These are phyloP conservation scores for Termitomyces sp. DNA, from an alignment of 768 basidiomycete genomes.

Conservation along the genomic window DNA sequence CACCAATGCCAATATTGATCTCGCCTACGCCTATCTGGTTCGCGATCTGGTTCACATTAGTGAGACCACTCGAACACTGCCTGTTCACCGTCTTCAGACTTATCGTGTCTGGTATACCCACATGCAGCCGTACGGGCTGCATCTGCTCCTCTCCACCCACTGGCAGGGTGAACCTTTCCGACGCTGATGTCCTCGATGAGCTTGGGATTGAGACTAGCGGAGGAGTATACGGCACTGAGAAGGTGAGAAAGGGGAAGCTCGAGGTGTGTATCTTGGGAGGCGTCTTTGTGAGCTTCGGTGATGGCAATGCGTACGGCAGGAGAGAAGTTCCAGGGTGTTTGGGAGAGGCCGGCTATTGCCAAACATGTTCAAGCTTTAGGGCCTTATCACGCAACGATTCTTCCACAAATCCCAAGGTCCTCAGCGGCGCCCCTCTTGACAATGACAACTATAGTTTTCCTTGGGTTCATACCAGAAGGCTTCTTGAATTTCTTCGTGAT, in stretches of 20 bases:
- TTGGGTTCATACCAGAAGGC: too few species aligned
- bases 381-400: too few species aligned
- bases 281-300: conserved; percentile 87
- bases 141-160: conserved; percentile 72
- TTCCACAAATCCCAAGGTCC: too few species aligned
- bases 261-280: conserved; percentile 87
- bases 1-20: conserved; percentile 89
- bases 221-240: conserved; percentile 69
- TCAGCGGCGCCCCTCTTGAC: too few species aligned
- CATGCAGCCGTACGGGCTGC: conserved; percentile 86
- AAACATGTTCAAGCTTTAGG: too few species aligned
- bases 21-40: conserved; percentile 75
- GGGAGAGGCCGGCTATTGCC: too few species aligned
- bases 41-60: conserved; percentile 79
- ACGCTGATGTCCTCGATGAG: conserved; percentile 84
- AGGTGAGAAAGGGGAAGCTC: conserved; percentile 78
- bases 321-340: too few species aligned
- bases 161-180: conserved; percentile 87
- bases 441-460: too few species aligned
- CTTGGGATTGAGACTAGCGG: conserved; percentile 68
- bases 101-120: conserved; percentile 73
- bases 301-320: conserved; percentile 85
- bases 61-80: conserved; percentile 87
- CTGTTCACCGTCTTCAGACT: conserved; percentile 86
- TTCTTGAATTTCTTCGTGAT: too few species aligned